Conservation (phyloP, 768 basidiomycete species). For the Vararia minispora region DNA sequence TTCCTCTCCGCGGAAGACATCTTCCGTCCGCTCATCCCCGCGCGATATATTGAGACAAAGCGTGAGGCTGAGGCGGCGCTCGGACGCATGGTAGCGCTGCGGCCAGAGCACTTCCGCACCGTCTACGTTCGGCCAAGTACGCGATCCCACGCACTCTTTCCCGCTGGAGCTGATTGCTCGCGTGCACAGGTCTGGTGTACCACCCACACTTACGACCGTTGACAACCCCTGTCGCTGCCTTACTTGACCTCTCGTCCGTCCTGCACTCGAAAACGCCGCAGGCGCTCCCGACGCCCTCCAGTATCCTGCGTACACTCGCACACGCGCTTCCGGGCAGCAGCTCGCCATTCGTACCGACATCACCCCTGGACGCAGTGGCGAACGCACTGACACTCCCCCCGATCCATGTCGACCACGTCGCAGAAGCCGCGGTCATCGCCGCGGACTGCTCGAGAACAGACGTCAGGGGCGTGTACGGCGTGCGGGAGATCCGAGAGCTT, state of each 20-base stretch:
- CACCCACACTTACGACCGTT: slow-evolving; percentile 91
- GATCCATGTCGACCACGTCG: slow-evolving; percentile 94
- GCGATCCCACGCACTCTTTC: slow-evolving; percentile 19
- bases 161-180: not conserved
- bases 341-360: slow-evolving; percentile 24
- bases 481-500: slow-evolving; percentile 61
- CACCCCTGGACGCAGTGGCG: slow-evolving; percentile 55
- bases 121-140: slow-evolving; percentile 86
- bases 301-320: slow-evolving; percentile 42
- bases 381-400: slow-evolving; percentile 79
- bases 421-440: slow-evolving; percentile 63
- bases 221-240: slow-evolving; percentile 71
- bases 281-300: slow-evolving; percentile 53
- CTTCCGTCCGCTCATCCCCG: slow-evolving; percentile 76
- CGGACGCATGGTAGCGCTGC: slow-evolving; percentile 33
- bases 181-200: slow-evolving; percentile 74
- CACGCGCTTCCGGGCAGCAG: slow-evolving; percentile 18
- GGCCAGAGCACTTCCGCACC: slow-evolving; percentile 44
- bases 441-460: slow-evolving; percentile 34
- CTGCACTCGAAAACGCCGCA: slow-evolving; percentile 51
- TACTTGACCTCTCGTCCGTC: slow-evolving; percentile 71
- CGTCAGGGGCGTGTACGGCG: slow-evolving; percentile 56
- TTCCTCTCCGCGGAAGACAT: slow-evolving; percentile 95
- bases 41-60: slow-evolving; percentile 88
- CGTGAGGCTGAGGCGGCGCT: slow-evolving; percentile 78